Conservation (phyloP, 2,329 filamentous ascomycete species). For the Fusarium vanettenii region DNA sequence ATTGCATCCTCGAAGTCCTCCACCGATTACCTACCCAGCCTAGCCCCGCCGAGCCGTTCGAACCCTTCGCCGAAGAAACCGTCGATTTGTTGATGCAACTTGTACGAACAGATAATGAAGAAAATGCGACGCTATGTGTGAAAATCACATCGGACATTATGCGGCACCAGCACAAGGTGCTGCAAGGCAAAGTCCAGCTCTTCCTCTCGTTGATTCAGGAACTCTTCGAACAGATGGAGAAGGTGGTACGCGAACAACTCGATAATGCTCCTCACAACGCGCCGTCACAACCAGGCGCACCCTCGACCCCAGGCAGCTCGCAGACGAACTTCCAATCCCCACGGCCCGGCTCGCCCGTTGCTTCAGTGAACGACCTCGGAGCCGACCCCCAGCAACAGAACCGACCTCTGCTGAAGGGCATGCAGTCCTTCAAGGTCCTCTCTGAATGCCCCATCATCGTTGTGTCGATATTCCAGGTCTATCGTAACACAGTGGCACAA, state of each 20-base stretch:
- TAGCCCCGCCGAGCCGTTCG: slow-evolving; percentile 82
- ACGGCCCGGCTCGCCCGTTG: slow-evolving; percentile 88
- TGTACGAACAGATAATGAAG: slow-evolving; percentile 93
- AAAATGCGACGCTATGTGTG: slow-evolving; percentile 97
- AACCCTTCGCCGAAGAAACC: slow-evolving; percentile 88
- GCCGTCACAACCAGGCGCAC: slow-evolving; percentile 65
- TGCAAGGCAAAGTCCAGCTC: slow-evolving; percentile 82
- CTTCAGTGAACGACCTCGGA: slow-evolving; percentile 83
- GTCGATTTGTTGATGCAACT: slow-evolving; percentile 91
- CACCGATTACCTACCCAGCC: slow-evolving; percentile 81
- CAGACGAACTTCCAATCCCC: slow-evolving; percentile 86
- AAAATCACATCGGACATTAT: slow-evolving; percentile 98
- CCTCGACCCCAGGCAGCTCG: slow-evolving; percentile 74
- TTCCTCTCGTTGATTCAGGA: slow-evolving; percentile 95
- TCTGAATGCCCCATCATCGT: slow-evolving; percentile 99
- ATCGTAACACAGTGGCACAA: slow-evolving; percentile 79
- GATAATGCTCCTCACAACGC: slow-evolving; percentile 75
- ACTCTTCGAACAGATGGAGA: slow-evolving; percentile 94
- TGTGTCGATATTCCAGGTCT: slow-evolving; percentile 96
- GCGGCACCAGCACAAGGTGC: slow-evolving; percentile 88
- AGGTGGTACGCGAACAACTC: slow-evolving; percentile 94
- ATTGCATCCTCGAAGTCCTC: slow-evolving; percentile 93
- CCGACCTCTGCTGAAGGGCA: slow-evolving; percentile 86
- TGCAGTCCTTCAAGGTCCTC: slow-evolving; percentile 99
- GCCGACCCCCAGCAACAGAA: slow-evolving; percentile 84